phyloP scores from a whole-genome alignment of 495 filamentous ascomycete species.

The Lepidopterella palustris region DNA sequence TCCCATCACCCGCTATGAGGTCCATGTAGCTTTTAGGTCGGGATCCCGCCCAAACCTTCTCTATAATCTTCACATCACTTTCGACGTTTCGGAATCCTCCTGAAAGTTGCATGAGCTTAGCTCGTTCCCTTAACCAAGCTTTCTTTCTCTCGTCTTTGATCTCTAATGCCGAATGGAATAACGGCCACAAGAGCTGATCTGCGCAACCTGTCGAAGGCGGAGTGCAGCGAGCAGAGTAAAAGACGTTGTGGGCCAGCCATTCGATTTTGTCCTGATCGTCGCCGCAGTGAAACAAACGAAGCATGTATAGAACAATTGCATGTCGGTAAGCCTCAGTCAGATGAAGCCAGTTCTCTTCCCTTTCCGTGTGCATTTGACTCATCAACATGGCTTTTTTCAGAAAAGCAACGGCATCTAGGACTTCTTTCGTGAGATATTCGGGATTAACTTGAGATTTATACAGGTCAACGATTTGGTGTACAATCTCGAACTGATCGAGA shows the following conservation, averaged over 20 bases:
- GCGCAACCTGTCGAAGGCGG: not conserved
- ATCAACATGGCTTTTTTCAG: not conserved
- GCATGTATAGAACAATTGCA: not conserved
- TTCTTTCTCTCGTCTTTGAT: not conserved
- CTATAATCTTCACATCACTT: not conserved
- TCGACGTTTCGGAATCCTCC: not conserved
- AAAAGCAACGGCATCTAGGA: not conserved
- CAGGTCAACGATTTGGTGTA: not conserved
- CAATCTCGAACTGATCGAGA: not conserved
- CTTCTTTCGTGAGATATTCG: not conserved
- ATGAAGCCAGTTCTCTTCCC: not conserved
- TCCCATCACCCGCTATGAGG: not conserved
- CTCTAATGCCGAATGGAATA: not conserved
- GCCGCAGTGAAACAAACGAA: not conserved
- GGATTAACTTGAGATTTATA: not conserved
- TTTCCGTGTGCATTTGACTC: not conserved
- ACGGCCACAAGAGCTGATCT: not conserved
- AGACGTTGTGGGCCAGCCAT: not conserved
- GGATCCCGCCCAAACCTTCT: not conserved
- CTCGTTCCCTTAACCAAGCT: not conserved
- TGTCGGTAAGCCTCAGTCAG: not conserved
- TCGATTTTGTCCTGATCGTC: not conserved
- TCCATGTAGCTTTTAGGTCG: not conserved
- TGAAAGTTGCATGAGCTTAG: not conserved
- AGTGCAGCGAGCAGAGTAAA: not conserved